A percentile compares a stretch with the other conserved stretches of the same genome.
phyloP scores from a whole-genome alignment of 148 eudicot genomes.

The Camellia sinensis region DNA sequence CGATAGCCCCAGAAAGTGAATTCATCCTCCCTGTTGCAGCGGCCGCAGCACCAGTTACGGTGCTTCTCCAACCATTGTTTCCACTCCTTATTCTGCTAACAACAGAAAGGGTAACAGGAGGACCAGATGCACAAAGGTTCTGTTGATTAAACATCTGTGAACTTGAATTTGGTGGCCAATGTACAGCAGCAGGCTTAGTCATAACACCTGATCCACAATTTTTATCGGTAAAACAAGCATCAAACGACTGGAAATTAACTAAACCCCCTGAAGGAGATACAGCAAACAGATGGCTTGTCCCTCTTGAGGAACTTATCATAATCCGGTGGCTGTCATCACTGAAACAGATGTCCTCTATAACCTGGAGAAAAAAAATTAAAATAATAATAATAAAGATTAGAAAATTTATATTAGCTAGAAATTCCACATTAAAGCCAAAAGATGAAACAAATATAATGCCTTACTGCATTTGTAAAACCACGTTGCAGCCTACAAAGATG shows the following conservation, averaged over 20 bases:
- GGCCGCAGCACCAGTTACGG: conserved; percentile 67
- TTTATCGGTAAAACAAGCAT: background rate
- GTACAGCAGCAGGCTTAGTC: conserved; percentile 28
- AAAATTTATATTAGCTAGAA: background rate
- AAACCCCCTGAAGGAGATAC: too few relatives aligned
- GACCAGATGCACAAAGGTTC: conserved; percentile 33
- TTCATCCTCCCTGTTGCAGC: conserved; percentile 58
- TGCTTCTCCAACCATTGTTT: conserved; percentile 58
- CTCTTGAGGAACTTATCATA: too few relatives aligned
- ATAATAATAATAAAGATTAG: background rate
- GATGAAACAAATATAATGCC: conserved; percentile 12
- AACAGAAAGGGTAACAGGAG: conserved; percentile 62
- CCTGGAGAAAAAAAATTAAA: too few relatives aligned
- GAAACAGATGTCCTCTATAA: too few relatives aligned
- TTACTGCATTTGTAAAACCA: conserved; percentile 84
- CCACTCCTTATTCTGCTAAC: conserved; percentile 74
- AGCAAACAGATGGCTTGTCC: too few relatives aligned
- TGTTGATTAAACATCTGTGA: conserved; percentile 36
- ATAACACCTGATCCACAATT: conserved; percentile 26
- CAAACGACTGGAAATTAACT: too few relatives aligned
- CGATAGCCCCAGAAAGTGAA: conserved; percentile 51
- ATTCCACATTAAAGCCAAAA: conserved; percentile 9
- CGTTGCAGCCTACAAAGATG: conserved; percentile 37
- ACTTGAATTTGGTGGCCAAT: conserved; percentile 34
- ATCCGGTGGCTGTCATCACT: too few relatives aligned